A percentile compares a stretch with the other conserved stretches of the same genome.
Evolutionary conservation across 352 stramenopile genomes (phyloP).

Genomic region (Phytophthora nicotianae): DNA sequence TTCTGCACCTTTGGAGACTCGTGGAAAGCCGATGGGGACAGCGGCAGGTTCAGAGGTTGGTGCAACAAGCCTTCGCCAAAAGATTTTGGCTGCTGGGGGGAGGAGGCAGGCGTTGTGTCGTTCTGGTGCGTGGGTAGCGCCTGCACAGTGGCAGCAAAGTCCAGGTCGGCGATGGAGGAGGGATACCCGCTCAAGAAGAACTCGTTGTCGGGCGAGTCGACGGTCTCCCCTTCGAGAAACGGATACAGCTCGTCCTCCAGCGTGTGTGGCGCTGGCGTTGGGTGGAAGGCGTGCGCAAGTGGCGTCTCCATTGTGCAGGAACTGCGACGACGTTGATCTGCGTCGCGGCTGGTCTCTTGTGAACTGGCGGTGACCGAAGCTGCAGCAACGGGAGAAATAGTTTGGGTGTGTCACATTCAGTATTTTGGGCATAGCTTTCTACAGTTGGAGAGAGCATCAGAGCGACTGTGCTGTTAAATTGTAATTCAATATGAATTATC

Average conservation of each 20-base stretch:
- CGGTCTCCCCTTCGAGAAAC: slow-evolving; percentile 44
- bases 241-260: slow-evolving; percentile 68
- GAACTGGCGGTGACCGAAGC: slow-evolving; percentile 7
- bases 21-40: slow-evolving; percentile 28
- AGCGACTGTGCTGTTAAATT: neutral
- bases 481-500: neutral
- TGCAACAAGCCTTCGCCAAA: slow-evolving; percentile 26
- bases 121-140: slow-evolving; percentile 43
- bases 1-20: slow-evolving; percentile 21
- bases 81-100: slow-evolving; percentile 27
- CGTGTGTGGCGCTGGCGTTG: slow-evolving; percentile 12
- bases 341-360: slow-evolving; percentile 22
- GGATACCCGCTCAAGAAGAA: slow-evolving; percentile 67
- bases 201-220: slow-evolving; percentile 51
- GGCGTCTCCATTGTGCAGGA: slow-evolving; percentile 30
- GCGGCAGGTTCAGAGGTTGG: slow-evolving; percentile 31
- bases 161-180: slow-evolving; percentile 60
- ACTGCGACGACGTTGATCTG: slow-evolving; percentile 13
- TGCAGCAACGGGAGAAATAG: neutral
- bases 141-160: slow-evolving; percentile 66
- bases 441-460: slow-evolving; percentile 3
- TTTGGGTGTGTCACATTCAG: neutral
- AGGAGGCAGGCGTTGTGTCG: slow-evolving; percentile 1
- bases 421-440: slow-evolving; percentile 2
- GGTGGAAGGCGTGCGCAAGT: slow-evolving; percentile 61